Evolutionary conservation across 768 basidiomycete species (phyloP).

Genomic region (Russula lepida): DNA sequence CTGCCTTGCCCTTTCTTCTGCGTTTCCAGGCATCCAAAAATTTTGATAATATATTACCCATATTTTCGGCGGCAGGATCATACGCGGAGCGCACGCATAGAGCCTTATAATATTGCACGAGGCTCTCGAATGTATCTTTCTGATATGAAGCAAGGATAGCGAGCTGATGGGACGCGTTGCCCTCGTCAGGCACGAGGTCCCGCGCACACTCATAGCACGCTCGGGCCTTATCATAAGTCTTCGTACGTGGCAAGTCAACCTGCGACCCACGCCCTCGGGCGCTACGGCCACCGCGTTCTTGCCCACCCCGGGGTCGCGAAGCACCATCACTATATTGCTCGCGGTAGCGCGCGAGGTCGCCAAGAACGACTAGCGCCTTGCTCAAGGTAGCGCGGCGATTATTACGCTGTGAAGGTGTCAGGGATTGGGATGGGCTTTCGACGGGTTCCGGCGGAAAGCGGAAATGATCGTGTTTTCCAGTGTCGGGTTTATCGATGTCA

Average conservation of each 20-base stretch:
- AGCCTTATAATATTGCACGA: slow-evolving; percentile 86
- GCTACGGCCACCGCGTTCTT: slow-evolving; percentile 51
- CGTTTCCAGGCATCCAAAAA: slow-evolving; percentile 52
- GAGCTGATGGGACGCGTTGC: slow-evolving; percentile 92
- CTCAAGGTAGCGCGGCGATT: slow-evolving; percentile 66
- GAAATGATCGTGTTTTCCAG: slow-evolving; percentile 45
- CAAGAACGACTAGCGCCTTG: slow-evolving; percentile 85
- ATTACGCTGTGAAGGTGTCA: slow-evolving; percentile 46
- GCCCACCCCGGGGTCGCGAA: slow-evolving; percentile 56
- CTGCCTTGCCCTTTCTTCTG: slow-evolving; percentile 30
- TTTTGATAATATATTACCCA: slow-evolving; percentile 62
- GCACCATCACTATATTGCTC: slow-evolving; percentile 79
- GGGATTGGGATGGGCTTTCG: slow-evolving; percentile 23
- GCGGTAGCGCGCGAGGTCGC: slow-evolving; percentile 89
- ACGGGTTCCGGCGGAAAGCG: slow-evolving; percentile 55
- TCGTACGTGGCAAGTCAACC: slow-evolving; percentile 24
- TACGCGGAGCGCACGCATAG: slow-evolving; percentile 82
- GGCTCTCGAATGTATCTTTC: slow-evolving; percentile 68
- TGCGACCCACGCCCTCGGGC: slow-evolving; percentile 40
- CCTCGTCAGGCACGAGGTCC: slow-evolving; percentile 74
- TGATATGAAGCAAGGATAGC: slow-evolving; percentile 86
- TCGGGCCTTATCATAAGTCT: slow-evolving; percentile 67
- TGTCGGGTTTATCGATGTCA: slow-evolving; percentile 25
- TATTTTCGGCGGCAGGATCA: slow-evolving; percentile 79
- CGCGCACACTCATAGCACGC: slow-evolving; percentile 83